Base-by-base conservation (phyloP, 2,329 filamentous ascomycete species). In the Xylariaceae sp. region DNA sequence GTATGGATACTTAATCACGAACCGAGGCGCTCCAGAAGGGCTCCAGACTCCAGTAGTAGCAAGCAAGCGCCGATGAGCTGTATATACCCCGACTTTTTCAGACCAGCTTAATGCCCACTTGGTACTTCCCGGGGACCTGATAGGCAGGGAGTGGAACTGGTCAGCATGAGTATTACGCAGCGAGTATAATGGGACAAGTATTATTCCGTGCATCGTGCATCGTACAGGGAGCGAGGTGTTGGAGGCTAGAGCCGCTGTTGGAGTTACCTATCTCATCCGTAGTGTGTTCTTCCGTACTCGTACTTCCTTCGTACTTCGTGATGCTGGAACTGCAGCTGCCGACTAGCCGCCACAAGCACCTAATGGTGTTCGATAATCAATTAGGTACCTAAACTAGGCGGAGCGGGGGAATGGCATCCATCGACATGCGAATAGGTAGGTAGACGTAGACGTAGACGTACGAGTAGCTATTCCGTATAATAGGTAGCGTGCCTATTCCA, bases 321-420 rank as follows among this genome's bases (percentile, higher is more conserved):
- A 30, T 42, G 37, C 37, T 42, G 37, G 37, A 42, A 8, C 37
- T 42, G 58, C 58, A 39, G 58, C 55, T 61, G 58, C 60, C 59
- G 54, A 57, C 55, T 58, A 58, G 35, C 55, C 62, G 60, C 56
- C 56, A 51, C 62, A 61, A 55, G 45, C 8, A 42, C 37, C 37
- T 18, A 59, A 55, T 59, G 59, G 62, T 58, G 53, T 52, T 52
- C 56, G 56, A 59, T 53, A 62, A 58, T 64, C 60, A 60, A 64
- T 61, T 53, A 42, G 37, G 37, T 42, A 15, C 42, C 42, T 45
- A 45, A 3, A 45, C 13, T 9, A 42, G 37, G 11, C 37, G 37
- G 57, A 57, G 58, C 58, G 63, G 63, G 62, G 63, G 57, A 59
- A 42, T 42, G 37, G 2, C 9, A 42, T 42, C 37, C 37, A 30